Conservation (phyloP, 2,329 filamentous ascomycete genomes). For the Fusarium sacchari region DNA sequence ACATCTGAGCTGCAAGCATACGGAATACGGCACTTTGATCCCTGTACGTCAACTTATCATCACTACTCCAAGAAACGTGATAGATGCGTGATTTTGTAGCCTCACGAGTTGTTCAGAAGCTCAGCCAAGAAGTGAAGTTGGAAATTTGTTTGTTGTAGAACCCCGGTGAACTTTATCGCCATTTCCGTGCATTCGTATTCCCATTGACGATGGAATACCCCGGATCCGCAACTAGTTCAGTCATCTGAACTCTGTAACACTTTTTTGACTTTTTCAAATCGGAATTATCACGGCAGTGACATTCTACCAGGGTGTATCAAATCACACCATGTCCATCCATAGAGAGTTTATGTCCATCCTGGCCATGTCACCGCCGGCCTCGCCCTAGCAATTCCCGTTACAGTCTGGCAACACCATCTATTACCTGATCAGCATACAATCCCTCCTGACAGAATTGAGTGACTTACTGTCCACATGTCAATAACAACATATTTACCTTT, state of each 20-base stretch:
- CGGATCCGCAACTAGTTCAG: neutral
- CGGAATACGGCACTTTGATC: neutral
- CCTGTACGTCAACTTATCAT: no score
- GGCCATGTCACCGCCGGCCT: neutral
- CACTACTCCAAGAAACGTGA: neutral
- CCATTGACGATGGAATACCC: neutral
- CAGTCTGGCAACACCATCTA: conserved; percentile 28
- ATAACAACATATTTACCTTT: conserved; percentile 40
- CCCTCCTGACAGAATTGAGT: accelerated
- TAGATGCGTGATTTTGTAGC: neutral
- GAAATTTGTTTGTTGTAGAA: neutral
- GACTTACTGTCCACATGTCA: conserved; percentile 41
- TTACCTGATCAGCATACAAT: neutral
- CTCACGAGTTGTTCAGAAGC: neutral
- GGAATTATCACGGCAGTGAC: neutral
- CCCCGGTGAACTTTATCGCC: neutral
- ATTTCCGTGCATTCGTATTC: neutral
- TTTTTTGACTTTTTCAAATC: neutral
- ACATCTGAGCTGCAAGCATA: no score
- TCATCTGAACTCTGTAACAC: neutral
- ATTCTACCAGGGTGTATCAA: neutral
- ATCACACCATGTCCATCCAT: neutral
- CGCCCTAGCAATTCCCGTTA: conserved; percentile 4
- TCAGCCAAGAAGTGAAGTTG: neutral
- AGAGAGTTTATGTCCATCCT: neutral